Conservation (phyloP, 2,329 filamentous ascomycete genomes). For the Scedosporium boydii region DNA sequence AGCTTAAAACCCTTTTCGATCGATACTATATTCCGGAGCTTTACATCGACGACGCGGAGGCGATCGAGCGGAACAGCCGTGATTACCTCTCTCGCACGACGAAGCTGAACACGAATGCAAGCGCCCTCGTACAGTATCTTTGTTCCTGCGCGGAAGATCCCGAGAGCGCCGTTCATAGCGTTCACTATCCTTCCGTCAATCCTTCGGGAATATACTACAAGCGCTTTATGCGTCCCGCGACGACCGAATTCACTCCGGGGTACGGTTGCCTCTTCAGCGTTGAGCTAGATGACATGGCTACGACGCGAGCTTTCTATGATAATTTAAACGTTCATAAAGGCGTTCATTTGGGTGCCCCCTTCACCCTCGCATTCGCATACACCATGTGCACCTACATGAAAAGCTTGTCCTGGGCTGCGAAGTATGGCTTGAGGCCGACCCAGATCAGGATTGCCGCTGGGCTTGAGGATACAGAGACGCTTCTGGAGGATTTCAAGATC, state of each 20-base stretch:
- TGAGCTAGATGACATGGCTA: slow-evolving; percentile 33
- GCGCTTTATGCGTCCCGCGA: slow-evolving; percentile 24
- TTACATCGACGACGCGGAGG: slow-evolving; percentile 34
- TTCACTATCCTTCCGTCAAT: slow-evolving; percentile 34
- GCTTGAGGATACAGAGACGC: slow-evolving; percentile 30
- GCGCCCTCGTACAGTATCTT: slow-evolving; percentile 29
- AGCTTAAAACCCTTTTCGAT: slow-evolving; percentile 22
- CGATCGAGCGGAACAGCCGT: slow-evolving; percentile 33
- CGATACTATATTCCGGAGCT: slow-evolving; percentile 25
- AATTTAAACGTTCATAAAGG: slow-evolving; percentile 36
- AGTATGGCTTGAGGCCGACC: slow-evolving; percentile 27
- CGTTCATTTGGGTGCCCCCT: slow-evolving; percentile 43
- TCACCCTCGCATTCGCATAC: slow-evolving; percentile 39
- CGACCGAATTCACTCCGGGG: slow-evolving; percentile 38
- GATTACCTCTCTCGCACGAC: slow-evolving; percentile 30
- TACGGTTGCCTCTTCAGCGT: slow-evolving; percentile 46
- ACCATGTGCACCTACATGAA: slow-evolving; percentile 29
- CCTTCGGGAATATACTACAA: slow-evolving; percentile 21
- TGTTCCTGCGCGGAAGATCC: slow-evolving; percentile 18
- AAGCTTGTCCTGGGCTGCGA: slow-evolving; percentile 23
- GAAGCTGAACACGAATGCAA: slow-evolving; percentile 33
- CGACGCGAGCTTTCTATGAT: slow-evolving; percentile 39
- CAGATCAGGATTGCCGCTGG: slow-evolving; percentile 39
- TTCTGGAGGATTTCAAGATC: slow-evolving; percentile 28
- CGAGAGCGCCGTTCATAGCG: slow-evolving; percentile 23